These are phyloP conservation scores for Paramyrothecium sp. DNA, from an alignment of 2,329 filamentous ascomycete species.

Conservation along the genomic window DNA sequence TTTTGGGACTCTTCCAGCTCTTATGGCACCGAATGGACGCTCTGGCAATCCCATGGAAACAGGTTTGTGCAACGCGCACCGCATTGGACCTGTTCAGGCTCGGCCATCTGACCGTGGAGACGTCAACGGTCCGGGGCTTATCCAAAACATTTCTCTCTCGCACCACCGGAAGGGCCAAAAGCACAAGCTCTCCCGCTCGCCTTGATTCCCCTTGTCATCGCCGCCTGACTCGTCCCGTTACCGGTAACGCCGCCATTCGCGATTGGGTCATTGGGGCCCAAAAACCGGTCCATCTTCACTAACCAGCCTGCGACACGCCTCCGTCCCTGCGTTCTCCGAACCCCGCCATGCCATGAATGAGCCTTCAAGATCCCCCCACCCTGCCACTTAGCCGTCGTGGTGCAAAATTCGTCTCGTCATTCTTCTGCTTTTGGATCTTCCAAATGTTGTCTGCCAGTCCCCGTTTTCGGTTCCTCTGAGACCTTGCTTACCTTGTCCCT, in stretches of 20 bases:
- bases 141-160: not conserved
- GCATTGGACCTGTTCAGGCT: too few relatives aligned
- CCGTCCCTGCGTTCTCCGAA: not conserved
- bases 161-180: not conserved
- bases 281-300: not conserved
- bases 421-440: constrained; percentile 11
- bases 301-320: not conserved
- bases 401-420: constrained; percentile 28
- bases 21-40: too few relatives aligned
- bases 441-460: not conserved
- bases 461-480: not conserved
- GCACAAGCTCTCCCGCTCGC: not conserved
- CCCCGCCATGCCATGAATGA: constrained; percentile 16
- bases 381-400: constrained; percentile 20
- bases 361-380: constrained; percentile 16
- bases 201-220: not conserved
- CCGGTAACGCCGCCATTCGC: not conserved
- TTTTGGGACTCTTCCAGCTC: too few relatives aligned
- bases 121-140: too few relatives aligned
- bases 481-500: not conserved
- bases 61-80: too few relatives aligned
- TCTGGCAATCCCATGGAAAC: too few relatives aligned
- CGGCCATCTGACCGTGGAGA: too few relatives aligned
- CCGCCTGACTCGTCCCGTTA: not conserved
- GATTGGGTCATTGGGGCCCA: not conserved